A percentile compares a stretch with the other conserved stretches of the same genome.
Conservation (phyloP, 768 basidiomycete genomes). For the Termitomyces sp. region DNA sequence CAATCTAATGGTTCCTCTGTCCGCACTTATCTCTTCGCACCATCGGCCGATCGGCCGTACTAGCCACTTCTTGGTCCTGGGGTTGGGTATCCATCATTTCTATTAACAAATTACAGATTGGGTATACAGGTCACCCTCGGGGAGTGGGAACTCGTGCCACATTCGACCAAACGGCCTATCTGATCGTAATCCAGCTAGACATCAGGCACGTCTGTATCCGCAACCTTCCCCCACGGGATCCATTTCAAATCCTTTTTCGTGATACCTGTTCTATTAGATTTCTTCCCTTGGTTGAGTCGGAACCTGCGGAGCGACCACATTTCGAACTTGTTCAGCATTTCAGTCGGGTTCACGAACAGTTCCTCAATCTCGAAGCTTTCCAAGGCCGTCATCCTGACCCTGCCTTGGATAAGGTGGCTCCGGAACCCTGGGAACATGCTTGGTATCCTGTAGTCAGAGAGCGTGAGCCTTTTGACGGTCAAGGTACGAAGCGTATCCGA, state of each 20-base stretch:
- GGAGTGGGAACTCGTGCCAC: not conserved
- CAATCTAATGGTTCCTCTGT: not conserved
- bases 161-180: not conserved
- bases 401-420: not conserved
- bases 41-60: not conserved
- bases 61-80: not conserved
- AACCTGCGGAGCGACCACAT: not conserved
- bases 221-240: not conserved
- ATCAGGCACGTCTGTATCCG: not conserved
- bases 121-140: not conserved
- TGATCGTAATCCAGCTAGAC: not conserved
- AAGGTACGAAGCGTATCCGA: not conserved
- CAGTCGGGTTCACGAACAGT: not conserved
- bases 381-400: not conserved
- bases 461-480: not conserved
- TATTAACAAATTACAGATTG: not conserved
- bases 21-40: not conserved
- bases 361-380: not conserved
- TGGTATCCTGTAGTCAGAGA: not conserved
- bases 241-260: not conserved
- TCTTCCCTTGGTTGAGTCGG: not conserved
- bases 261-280: not conserved
- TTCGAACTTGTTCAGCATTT: not conserved
- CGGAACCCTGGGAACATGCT: not conserved
- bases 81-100: not conserved